phyloP scores from a whole-genome alignment of 768 basidiomycete species.

The Leucocoprinus leucothites region DNA sequence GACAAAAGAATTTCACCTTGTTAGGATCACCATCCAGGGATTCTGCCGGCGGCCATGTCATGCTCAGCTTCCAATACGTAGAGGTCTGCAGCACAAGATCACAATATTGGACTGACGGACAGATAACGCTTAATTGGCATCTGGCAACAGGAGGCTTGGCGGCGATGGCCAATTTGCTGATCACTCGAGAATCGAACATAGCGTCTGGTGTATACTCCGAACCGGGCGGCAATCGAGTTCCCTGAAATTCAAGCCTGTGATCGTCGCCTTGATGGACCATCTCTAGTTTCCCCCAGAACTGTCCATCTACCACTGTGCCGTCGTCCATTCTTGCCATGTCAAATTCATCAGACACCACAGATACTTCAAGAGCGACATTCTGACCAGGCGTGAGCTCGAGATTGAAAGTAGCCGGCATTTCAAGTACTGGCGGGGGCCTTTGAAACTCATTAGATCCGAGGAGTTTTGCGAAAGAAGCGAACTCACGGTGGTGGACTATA shows the following conservation, averaged over 20 bases:
- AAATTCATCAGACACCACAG: slow-evolving; percentile 74
- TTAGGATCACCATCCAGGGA: slow-evolving; percentile 46
- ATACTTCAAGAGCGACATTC: slow-evolving; percentile 76
- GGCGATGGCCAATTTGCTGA: slow-evolving; percentile 73
- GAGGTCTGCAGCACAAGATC: slow-evolving; percentile 75
- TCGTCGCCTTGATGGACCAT: slow-evolving; percentile 76
- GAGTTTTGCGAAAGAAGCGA: not conserved
- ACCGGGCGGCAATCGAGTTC: slow-evolving; percentile 65
- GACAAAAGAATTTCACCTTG: slow-evolving; percentile 80
- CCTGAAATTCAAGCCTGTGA: slow-evolving; percentile 80
- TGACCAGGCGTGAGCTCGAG: slow-evolving; percentile 80
- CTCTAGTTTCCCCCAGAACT: slow-evolving; percentile 86
- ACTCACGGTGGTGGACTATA: slow-evolving; percentile 48
- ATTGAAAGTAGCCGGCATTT: slow-evolving; percentile 86
- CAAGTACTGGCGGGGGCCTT: slow-evolving; percentile 69
- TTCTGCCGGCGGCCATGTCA: slow-evolving; percentile 80
- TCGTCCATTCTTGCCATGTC: slow-evolving; percentile 94
- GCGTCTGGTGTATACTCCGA: slow-evolving; percentile 66
- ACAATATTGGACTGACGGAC: slow-evolving; percentile 74
- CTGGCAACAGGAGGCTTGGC: slow-evolving; percentile 73
- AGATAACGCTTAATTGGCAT: slow-evolving; percentile 71
- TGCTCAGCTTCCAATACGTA: slow-evolving; percentile 68
- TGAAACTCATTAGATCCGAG: slow-evolving; percentile 6
- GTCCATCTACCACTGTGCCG: slow-evolving; percentile 79
- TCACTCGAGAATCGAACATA: slow-evolving; percentile 72